Percentiles rank a stretch among this genome's conserved stretches.
Conservation (phyloP, 108 stramenopile genomes). For the Cylindrotheca closterium region DNA sequence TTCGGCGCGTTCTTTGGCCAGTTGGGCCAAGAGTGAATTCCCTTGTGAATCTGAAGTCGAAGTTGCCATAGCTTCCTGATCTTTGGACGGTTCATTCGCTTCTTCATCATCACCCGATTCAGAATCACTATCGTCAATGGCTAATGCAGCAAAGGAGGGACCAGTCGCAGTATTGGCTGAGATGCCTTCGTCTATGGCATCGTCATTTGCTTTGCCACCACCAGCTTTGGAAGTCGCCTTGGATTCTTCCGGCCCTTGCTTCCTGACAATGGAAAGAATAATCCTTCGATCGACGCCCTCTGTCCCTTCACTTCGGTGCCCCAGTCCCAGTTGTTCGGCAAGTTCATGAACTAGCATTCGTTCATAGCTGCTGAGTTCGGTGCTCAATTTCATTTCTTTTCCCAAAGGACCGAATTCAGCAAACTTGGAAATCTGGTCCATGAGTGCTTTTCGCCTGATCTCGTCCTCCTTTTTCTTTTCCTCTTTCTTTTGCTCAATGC, state of each 20-base stretch:
- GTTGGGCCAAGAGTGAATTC: slow-evolving; percentile 38
- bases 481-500: slow-evolving; percentile 2
- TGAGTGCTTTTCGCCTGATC: slow-evolving; percentile 31
- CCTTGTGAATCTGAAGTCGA: background rate
- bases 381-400: slow-evolving; percentile 45
- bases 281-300: slow-evolving; percentile 47
- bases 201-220: slow-evolving; percentile 3
- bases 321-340: slow-evolving; percentile 59
- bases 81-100: background rate
- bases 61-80: background rate
- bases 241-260: slow-evolving; percentile 10
- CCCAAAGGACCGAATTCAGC: slow-evolving; percentile 37
- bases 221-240: background rate
- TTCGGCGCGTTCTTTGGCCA: slow-evolving; percentile 63
- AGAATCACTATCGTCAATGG: slow-evolving; percentile 25
- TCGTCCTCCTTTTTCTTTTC: slow-evolving; percentile 17
- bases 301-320: slow-evolving; percentile 43
- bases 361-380: slow-evolving; percentile 48
- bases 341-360: slow-evolving; percentile 56
- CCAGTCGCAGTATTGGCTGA: background rate
- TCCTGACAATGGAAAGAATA: slow-evolving; percentile 39
- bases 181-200: background rate
- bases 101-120: slow-evolving; percentile 15
- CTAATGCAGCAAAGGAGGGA: slow-evolving; percentile 22
- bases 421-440: slow-evolving; percentile 54